Conservation (phyloP, 2,329 filamentous ascomycete species). For the Thermomyces lanuginosus region DNA sequence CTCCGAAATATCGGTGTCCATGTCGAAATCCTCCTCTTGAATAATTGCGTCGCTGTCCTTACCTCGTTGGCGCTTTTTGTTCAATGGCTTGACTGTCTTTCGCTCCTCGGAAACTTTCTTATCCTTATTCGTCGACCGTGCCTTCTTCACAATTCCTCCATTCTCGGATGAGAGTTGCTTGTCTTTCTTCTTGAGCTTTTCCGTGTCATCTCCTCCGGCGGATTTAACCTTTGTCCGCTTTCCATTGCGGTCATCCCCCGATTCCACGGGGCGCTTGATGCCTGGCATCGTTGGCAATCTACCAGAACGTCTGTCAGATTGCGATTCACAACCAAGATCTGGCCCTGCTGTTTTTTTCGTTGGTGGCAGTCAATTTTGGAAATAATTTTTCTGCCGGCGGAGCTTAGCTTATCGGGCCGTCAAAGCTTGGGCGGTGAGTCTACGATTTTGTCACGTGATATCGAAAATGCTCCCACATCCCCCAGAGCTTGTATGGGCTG, state of each 20-base stretch:
- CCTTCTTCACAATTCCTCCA: slow-evolving; percentile 4
- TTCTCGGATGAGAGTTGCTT: slow-evolving; percentile 4
- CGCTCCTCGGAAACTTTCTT: slow-evolving; percentile 10
- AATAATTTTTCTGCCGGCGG: no score
- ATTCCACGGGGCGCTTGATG: slow-evolving; percentile 25
- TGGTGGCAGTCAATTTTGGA: no score
- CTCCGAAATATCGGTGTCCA: slow-evolving; percentile 39
- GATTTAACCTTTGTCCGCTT: slow-evolving; percentile 26
- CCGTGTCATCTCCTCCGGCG: slow-evolving; percentile 5
- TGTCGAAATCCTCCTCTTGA: slow-evolving; percentile 34
- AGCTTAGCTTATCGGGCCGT: no score
- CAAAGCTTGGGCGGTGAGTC: no score
- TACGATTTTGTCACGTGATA: no score
- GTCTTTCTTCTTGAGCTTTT: slow-evolving; percentile 5
- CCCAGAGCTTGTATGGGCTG: no score
- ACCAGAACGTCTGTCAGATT: background rate
- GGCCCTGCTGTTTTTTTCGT: no score
- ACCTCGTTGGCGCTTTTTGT: slow-evolving; percentile 14
- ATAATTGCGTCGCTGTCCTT: slow-evolving; percentile 20
- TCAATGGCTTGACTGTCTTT: slow-evolving; percentile 13
- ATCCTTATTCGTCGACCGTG: slow-evolving; percentile 13
- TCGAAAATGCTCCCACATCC: no score
- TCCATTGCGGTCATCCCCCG: slow-evolving; percentile 22
- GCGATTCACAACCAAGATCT: no score
- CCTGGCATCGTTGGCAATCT: slow-evolving; percentile 20